These are phyloP conservation scores for Sclerotinia trifoliorum DNA, from an alignment of 2,329 filamentous ascomycete genomes.

Conservation along the genomic window DNA sequence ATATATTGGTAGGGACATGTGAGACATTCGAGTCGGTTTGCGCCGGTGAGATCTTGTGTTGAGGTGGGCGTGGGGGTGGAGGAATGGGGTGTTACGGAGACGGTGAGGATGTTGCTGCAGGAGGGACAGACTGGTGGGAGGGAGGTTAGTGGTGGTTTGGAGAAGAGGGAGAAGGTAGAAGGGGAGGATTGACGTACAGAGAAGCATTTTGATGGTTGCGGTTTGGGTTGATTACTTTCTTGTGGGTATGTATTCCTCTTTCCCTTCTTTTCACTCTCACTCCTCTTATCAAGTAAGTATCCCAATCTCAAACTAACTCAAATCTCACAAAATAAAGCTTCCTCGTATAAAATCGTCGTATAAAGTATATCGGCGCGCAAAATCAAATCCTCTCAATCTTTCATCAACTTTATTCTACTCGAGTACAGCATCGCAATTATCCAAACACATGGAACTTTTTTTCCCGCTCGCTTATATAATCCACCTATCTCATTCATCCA, in stretches of 20 bases:
- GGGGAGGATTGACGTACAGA: background rate
- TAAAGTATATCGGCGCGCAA: background rate
- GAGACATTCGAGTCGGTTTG: conserved; percentile 89
- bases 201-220: conserved; percentile 18
- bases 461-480: conserved; percentile 1
- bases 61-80: conserved; percentile 26
- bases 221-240: background rate
- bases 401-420: background rate
- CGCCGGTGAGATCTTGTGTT: conserved; percentile 34
- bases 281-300: background rate
- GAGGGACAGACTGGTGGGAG: conserved; percentile 67
- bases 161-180: no score
- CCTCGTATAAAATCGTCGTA: background rate
- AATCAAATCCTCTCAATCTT: background rate
- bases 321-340: background rate
- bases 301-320: background rate
- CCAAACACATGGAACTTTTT: conserved; percentile 3
- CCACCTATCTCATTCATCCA: background rate
- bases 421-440: background rate
- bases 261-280: background rate
- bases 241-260: background rate
- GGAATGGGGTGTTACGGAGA: conserved; percentile 46
- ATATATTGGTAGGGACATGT: conserved; percentile 92
- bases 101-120: conserved; percentile 81
- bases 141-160: background rate